Evolutionary conservation across 768 basidiomycete species (phyloP).

Genomic region (Tephrocybe rancida): DNA sequence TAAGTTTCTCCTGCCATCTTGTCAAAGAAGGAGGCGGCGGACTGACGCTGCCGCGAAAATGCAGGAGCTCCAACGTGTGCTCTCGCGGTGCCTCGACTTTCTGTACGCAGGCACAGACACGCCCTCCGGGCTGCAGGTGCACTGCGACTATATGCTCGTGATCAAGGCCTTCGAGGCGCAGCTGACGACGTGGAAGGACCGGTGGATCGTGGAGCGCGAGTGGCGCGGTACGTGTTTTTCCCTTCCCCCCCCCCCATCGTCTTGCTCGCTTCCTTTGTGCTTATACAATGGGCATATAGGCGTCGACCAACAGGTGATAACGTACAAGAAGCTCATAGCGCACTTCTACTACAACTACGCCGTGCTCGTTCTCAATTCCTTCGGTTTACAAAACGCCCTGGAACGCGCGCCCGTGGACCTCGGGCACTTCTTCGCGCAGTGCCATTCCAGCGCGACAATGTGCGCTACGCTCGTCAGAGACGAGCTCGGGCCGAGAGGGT

Average conservation of each 20-base stretch:
- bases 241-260: background rate
- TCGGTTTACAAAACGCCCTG: constrained; percentile 95
- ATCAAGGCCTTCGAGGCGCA: constrained; percentile 87
- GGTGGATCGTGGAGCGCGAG: constrained; percentile 46
- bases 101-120: constrained; percentile 83
- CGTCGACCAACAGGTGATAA: constrained; percentile 21
- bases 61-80: constrained; percentile 85
- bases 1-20: too few relatives aligned
- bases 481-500: constrained; percentile 74
- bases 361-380: constrained; percentile 90
- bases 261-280: background rate
- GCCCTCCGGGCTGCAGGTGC: constrained; percentile 78
- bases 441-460: constrained; percentile 69
- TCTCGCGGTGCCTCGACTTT: constrained; percentile 87
- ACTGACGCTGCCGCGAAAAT: background rate
- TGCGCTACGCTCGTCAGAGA: constrained; percentile 78
- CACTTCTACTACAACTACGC: constrained; percentile 86
- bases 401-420: constrained; percentile 75
- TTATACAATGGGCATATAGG: constrained; percentile 18
- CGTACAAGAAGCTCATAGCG: constrained; percentile 55
- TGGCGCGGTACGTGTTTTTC: constrained; percentile 27
- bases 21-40: too few relatives aligned
- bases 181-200: constrained; percentile 57
- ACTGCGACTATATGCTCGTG: constrained; percentile 84
- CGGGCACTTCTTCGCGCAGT: constrained; percentile 82